Evolutionary conservation across 768 basidiomycete genomes (phyloP), one percentile per base, ranked within the genome.

Genomic region (Crepidotus variabilis): DNA sequence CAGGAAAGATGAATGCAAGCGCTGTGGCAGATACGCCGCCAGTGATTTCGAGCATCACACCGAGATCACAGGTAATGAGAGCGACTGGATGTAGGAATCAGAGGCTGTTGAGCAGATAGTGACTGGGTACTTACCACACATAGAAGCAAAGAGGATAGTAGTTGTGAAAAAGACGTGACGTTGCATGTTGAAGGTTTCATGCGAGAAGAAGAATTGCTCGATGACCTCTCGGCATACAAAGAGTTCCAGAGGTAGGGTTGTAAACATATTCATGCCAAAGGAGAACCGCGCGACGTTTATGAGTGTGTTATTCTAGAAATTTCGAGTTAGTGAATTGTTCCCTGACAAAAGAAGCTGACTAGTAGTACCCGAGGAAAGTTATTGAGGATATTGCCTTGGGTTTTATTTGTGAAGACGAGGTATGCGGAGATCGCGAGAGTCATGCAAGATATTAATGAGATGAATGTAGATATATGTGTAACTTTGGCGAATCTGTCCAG

Each of bases 141-240:
- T 57, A 23, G 52, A 57, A 7, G 57, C 34, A 9, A 47, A 57
- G 28, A 55, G 45, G 34, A 56, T 52, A 8, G 79, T 79, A 5
- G 90, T 90, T 4, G 97, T 99, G 71, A 98, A 91, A 71, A 96
- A 86, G 55, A 98, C 62, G 67, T 98, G 96, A 33, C 94, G 83
- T 59, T 88, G 86, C 60, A 82, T 78, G 67, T 78, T 90, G 78
- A 92, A 99, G 10, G 79, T 68, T 63, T 93, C 90, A 62, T 91
- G 87, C 2, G 92, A 84, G 79, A 94, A 99, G 78, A 97, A 98
- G 68, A 86, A 97, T 61, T 95, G 91, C 66, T 99, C 97, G 39
- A 98, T 81, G 51, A 98, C 94, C 78, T 99, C 97, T 74, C 97
- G 83, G 67, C 97, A 99, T 22, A 99, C 97, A 68, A 98, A 99